Evolutionary conservation across 148 eudicot genomes (phyloP), one percentile per base, ranked within the genome.

Genomic region (Camellia granthamiana): DNA sequence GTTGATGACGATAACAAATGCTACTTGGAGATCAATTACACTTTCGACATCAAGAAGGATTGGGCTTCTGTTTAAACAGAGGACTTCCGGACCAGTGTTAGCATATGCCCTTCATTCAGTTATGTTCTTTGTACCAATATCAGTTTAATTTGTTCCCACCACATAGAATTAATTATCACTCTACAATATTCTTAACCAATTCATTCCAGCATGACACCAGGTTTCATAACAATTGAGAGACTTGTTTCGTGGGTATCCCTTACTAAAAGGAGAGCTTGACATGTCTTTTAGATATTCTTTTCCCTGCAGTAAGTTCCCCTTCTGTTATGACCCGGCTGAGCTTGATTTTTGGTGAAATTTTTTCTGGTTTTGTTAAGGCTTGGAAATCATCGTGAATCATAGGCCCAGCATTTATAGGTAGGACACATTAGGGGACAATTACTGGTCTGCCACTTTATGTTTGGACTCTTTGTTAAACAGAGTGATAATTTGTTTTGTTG

Each of bases 1-100:
- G n/a, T 84, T 51, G 88, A 86, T 30, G 88, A 86, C 52, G 88
- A 86, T 52, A 79, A 84, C 79, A 86, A 81, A 51, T 84, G 88
- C 74, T 76, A 84, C 86, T 55, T 86, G 84, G 82, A 86, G 80
- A 79, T 86, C 52, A 76, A 81, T 76, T 86, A 86, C 75, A 80
- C 86, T 58, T 86, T 86, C 51, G 82, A 86, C 78, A 86, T 86
- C 84, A 74, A 75, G 84, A 86, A 81, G 62, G 84, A 84, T 71
- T 84, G 86, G 86, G 64, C 38, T 23, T 10, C 23, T 18, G 18
- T 77, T 30, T 82, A 65, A 70, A 54, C 21, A 42, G 5, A 38
- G 51, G 72, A 51, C 47, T 55, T 51, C 46, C 9, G 5, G 18
- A 38, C 61, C 44, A 13, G 43, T 38, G 11, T 30, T 49, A 2